Conservation (phyloP, 495 filamentous ascomycete species). For the Aspergillus kassunensis region DNA sequence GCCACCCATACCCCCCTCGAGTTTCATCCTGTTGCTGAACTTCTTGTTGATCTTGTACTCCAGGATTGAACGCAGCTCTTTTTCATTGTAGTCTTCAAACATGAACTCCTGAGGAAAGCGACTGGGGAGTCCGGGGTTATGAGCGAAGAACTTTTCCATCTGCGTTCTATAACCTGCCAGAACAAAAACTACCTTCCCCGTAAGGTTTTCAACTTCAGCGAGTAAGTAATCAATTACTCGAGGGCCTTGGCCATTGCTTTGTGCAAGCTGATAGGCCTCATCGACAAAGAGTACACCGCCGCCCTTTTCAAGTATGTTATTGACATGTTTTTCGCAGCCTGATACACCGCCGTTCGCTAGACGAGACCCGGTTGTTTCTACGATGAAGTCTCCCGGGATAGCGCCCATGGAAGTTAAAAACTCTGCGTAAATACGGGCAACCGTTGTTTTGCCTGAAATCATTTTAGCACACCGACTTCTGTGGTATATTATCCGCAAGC, state of each 20-base stretch:
- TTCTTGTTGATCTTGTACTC: conserved; percentile 41
- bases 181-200: conserved; percentile 72
- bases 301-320: conserved; percentile 47
- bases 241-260: conserved; percentile 43
- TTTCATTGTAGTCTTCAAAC: conserved; percentile 68
- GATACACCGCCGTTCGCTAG: conserved; percentile 60
- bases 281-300: conserved; percentile 72
- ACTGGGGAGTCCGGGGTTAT: conserved; percentile 72
- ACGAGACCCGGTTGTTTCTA: conserved; percentile 66
- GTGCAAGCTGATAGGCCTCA: conserved; percentile 68
- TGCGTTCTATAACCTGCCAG: conserved; percentile 72
- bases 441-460: conserved; percentile 68
- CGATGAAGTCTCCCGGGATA: conserved; percentile 48
- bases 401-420: conserved; percentile 60
- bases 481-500: too few species aligned
- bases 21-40: conserved; percentile 50
- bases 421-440: conserved; percentile 71
- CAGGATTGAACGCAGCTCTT: conserved; percentile 58
- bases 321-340: conserved; percentile 55
- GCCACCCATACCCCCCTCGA: conserved; percentile 56
- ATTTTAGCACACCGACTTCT: too few species aligned
- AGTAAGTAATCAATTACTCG: conserved; percentile 72
- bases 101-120: conserved; percentile 63
- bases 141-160: conserved; percentile 77
- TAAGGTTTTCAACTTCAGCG: conserved; percentile 69